A percentile compares a stretch with the other conserved stretches of the same genome.
Evolutionary conservation across 768 basidiomycete genomes (phyloP).

Genomic region (Leccinum boreale): DNA sequence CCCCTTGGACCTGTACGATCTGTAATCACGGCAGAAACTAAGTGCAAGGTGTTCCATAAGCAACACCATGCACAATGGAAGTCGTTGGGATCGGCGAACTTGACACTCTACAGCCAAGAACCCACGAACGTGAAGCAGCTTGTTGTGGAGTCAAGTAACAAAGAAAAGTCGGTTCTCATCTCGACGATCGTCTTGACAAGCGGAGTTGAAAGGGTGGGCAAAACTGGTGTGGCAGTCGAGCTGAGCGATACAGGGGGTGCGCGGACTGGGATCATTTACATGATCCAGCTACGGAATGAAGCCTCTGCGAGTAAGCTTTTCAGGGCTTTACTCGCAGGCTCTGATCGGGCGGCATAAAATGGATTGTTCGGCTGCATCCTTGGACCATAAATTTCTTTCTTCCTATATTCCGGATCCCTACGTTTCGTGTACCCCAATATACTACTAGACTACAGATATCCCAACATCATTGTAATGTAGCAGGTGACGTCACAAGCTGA

Average conservation of each 20-base stretch:
- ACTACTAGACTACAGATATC: slow-evolving; percentile 9
- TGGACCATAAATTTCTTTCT: not conserved
- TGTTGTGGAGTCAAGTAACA: slow-evolving; percentile 85
- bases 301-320: slow-evolving; percentile 80
- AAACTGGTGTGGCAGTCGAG: slow-evolving; percentile 96
- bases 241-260: slow-evolving; percentile 81
- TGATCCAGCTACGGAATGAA: slow-evolving; percentile 95
- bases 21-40: slow-evolving; percentile 84
- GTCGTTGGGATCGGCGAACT: slow-evolving; percentile 79
- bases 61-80: slow-evolving; percentile 99
- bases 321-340: slow-evolving; percentile 82
- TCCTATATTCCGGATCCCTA: not conserved
- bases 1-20: slow-evolving; percentile 69
- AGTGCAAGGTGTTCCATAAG: slow-evolving; percentile 96
- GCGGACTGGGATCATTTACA: slow-evolving; percentile 92
- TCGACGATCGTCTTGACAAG: slow-evolving; percentile 95
- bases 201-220: slow-evolving; percentile 97
- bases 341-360: slow-evolving; percentile 55
- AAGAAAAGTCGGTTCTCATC: slow-evolving; percentile 74
- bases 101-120: slow-evolving; percentile 82
- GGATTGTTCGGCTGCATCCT: not conserved
- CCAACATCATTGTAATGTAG: slow-evolving; percentile 4
- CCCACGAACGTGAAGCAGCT: slow-evolving; percentile 94
- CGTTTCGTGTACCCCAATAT: slow-evolving; percentile 8
- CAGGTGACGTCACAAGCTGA: slow-evolving; percentile 41